Percentiles rank a stretch among this genome's conserved stretches.
These are phyloP conservation scores for Gamarada debralockiae DNA, from an alignment of 495 filamentous ascomycete species.

Conservation along the genomic window DNA sequence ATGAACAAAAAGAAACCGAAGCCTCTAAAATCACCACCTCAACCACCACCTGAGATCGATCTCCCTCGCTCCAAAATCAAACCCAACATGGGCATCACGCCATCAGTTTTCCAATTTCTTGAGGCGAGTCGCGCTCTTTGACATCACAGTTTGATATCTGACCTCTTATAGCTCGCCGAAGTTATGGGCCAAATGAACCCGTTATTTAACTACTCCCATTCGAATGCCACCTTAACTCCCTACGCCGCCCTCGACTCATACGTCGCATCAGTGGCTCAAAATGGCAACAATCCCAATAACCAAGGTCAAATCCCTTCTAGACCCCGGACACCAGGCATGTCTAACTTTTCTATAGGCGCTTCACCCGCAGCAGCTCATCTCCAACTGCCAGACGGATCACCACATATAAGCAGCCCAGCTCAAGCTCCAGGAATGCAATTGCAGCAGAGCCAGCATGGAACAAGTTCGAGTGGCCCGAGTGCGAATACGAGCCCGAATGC, in stretches of 20 bases:
- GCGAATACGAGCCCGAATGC: slow-evolving; percentile 83
- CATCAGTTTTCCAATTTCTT: slow-evolving; percentile 60
- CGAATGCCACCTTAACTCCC: slow-evolving; percentile 53
- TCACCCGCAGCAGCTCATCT: slow-evolving; percentile 52
- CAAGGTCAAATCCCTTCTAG: slow-evolving; percentile 15
- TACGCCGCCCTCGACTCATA: slow-evolving; percentile 60
- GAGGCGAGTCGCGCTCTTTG: slow-evolving; percentile 46
- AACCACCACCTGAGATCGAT: slow-evolving; percentile 51
- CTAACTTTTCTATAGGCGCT: slow-evolving; percentile 46
- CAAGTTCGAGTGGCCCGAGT: slow-evolving; percentile 65
- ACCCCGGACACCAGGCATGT: slow-evolving; percentile 39
- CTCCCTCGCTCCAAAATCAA: slow-evolving; percentile 63
- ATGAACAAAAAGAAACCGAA: slow-evolving; percentile 63
- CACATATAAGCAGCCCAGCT: slow-evolving; percentile 52
- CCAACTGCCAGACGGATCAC: slow-evolving; percentile 53
- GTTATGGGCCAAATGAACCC: slow-evolving; percentile 72
- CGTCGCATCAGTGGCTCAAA: slow-evolving; percentile 34
- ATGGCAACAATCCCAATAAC: not conserved
- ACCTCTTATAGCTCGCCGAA: slow-evolving; percentile 55
- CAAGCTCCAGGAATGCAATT: slow-evolving; percentile 64
- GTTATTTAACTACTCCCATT: slow-evolving; percentile 57
- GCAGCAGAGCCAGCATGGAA: slow-evolving; percentile 70
- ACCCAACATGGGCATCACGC: slow-evolving; percentile 52
- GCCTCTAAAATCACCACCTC: slow-evolving; percentile 41
- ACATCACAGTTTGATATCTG: slow-evolving; percentile 1